Evolutionary conservation across 2,329 filamentous ascomycete genomes (phyloP).

Genomic region (Tolypocladium paradoxum): DNA sequence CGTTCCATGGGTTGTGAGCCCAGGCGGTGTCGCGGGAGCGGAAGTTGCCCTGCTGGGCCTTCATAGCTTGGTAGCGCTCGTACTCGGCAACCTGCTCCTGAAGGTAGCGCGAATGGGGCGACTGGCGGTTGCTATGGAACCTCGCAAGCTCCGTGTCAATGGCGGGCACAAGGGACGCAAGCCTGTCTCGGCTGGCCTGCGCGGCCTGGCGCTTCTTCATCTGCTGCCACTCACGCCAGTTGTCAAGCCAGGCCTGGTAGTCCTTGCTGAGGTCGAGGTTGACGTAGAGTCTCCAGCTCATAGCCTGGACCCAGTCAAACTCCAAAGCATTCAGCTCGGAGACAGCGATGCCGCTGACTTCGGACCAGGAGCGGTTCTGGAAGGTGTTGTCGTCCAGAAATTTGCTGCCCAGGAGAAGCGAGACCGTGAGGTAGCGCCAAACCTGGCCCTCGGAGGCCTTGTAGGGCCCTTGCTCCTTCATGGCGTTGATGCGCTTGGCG

Average conservation of each 20-base stretch:
- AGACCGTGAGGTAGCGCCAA: slow-evolving; percentile 79
- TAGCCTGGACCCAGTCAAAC: slow-evolving; percentile 75
- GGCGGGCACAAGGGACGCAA: slow-evolving; percentile 36
- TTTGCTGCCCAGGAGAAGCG: slow-evolving; percentile 82
- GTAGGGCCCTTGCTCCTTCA: slow-evolving; percentile 46
- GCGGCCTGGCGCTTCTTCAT: slow-evolving; percentile 43
- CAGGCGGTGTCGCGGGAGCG: slow-evolving; percentile 34
- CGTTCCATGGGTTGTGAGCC: slow-evolving; percentile 33
- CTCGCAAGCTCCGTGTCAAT: slow-evolving; percentile 32
- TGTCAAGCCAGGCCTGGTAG: slow-evolving; percentile 51
- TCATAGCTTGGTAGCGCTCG: slow-evolving; percentile 35
- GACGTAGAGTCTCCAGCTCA: slow-evolving; percentile 77
- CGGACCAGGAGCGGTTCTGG: slow-evolving; percentile 93
- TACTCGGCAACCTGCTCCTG: slow-evolving; percentile 46
- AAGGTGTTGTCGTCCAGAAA: slow-evolving; percentile 96
- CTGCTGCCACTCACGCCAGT: slow-evolving; percentile 47
- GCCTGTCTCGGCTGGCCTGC: slow-evolving; percentile 37
- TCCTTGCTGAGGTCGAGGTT: slow-evolving; percentile 70
- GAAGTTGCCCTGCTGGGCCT: slow-evolving; percentile 29
- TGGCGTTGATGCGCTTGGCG: slow-evolving; percentile 68
- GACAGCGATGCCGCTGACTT: slow-evolving; percentile 84
- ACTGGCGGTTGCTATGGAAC: slow-evolving; percentile 26
- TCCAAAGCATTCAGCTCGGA: slow-evolving; percentile 77
- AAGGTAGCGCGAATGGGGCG: slow-evolving; percentile 34
- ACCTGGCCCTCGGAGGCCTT: slow-evolving; percentile 58